phyloP scores from a whole-genome alignment of 2,329 filamentous ascomycete species.

The Colletotrichum kahawae region DNA sequence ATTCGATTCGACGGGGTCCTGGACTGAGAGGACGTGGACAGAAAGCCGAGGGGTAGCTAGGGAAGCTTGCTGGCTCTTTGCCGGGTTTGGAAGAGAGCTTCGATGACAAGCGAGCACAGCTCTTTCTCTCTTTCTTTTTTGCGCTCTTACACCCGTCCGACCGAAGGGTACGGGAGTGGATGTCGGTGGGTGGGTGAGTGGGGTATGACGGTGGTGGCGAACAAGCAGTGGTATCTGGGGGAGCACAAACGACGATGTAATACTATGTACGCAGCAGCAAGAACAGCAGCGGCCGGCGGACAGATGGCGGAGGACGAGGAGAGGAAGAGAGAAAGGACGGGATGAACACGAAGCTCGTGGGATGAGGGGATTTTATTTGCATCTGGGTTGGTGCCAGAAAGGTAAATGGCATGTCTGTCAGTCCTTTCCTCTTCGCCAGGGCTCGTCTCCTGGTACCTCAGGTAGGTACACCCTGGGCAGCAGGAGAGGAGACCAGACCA shows the following conservation, averaged over 20 bases:
- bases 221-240: background rate
- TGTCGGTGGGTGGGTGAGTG: slow-evolving; percentile 4
- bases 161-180: slow-evolving; percentile 13
- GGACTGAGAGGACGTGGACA: background rate
- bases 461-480: background rate
- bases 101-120: slow-evolving; percentile 14
- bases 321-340: background rate
- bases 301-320: background rate
- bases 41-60: slow-evolving; percentile 1
- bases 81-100: background rate
- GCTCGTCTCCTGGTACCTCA: background rate
- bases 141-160: slow-evolving; percentile 10
- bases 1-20: background rate
- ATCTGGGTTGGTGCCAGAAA: background rate
- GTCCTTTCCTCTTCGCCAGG: background rate
- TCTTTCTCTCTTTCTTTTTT: background rate
- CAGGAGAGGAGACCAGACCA: background rate
- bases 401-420: background rate
- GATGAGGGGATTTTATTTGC: slow-evolving; percentile 18
- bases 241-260: background rate
- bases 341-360: slow-evolving; percentile 15
- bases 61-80: background rate
- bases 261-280: background rate
- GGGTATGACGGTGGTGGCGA: background rate
- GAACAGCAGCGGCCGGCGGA: background rate